Evolutionary conservation across 176 grass and related monocot species (phyloP).

Genomic region (Saccharum officinarum): DNA sequence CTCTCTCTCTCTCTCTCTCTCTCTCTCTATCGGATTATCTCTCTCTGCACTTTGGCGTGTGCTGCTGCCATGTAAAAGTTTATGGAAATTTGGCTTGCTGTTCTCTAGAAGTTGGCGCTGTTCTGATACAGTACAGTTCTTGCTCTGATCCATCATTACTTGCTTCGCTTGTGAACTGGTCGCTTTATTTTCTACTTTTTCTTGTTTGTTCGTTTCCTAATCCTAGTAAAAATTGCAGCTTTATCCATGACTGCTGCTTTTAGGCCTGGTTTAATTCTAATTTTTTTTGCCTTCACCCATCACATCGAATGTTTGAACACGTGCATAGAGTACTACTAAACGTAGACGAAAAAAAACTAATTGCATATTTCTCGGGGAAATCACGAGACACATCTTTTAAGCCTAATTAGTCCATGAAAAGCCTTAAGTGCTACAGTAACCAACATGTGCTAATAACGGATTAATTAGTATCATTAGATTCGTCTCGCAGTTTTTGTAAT

Average conservation of each 20-base stretch:
- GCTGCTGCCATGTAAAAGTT: background rate
- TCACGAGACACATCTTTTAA: too few relatives aligned
- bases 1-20: too few relatives aligned
- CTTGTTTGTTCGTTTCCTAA: background rate
- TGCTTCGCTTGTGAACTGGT: background rate
- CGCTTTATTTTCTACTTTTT: background rate
- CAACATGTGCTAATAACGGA: too few relatives aligned
- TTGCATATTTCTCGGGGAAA: too few relatives aligned
- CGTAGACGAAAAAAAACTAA: too few relatives aligned
- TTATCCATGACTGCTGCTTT: background rate
- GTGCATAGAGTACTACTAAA: too few relatives aligned
- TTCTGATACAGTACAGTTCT: background rate
- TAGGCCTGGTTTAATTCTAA: background rate
- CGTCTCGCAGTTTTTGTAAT: too few relatives aligned
- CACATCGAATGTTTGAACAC: too few relatives aligned
- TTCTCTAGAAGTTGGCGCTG: background rate
- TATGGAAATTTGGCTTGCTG: slow-evolving; percentile 9
- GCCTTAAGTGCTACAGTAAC: too few relatives aligned
- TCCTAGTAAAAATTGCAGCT: background rate
- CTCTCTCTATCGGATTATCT: rapidly evolving
- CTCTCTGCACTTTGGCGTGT: background rate
- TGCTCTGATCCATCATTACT: background rate
- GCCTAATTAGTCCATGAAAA: too few relatives aligned
- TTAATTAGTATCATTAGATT: too few relatives aligned
- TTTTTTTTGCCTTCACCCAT: too few relatives aligned